Conservation (phyloP, 208 protist genomes). For the Leishmania mexicana region DNA sequence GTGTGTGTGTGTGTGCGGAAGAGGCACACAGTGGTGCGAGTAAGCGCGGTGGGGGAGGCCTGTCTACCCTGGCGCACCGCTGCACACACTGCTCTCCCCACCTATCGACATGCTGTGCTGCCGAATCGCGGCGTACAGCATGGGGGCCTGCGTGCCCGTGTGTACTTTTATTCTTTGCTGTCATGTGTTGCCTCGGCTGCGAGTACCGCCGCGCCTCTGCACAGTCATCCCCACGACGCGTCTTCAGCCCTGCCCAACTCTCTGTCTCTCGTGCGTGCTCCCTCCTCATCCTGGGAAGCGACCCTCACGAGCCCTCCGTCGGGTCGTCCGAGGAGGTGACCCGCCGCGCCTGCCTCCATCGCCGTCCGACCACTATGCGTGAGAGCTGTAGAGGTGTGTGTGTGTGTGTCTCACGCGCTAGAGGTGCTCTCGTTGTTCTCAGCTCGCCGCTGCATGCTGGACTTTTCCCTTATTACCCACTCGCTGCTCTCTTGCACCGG, state of each 20-base stretch:
- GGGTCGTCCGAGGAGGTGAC: too few species aligned
- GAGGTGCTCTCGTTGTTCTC: neutral
- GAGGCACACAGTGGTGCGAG: too few species aligned
- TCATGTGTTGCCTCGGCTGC: neutral
- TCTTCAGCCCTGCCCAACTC: neutral
- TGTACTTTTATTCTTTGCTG: neutral
- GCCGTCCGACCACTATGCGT: neutral
- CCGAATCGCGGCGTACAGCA: neutral
- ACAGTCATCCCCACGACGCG: neutral
- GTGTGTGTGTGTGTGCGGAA: neutral
- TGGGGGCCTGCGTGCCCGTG: neutral
- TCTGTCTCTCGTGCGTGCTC: too few species aligned
- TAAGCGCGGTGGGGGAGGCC: neutral
- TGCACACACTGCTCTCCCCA: neutral
- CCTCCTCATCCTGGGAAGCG: too few species aligned
- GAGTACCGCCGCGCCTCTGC: neutral
- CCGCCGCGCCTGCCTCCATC: too few species aligned
- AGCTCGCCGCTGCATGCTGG: neutral
- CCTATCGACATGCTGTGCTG: neutral
- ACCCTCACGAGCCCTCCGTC: too few species aligned
- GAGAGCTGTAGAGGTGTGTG: neutral
- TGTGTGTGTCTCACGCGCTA: neutral
- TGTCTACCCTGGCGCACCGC: neutral
- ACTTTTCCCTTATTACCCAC: neutral
- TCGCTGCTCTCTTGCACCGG: neutral